These are phyloP conservation scores for Neopestalotiopsis sp. DNA, from an alignment of 2,329 filamentous ascomycete genomes.

Conservation along the genomic window DNA sequence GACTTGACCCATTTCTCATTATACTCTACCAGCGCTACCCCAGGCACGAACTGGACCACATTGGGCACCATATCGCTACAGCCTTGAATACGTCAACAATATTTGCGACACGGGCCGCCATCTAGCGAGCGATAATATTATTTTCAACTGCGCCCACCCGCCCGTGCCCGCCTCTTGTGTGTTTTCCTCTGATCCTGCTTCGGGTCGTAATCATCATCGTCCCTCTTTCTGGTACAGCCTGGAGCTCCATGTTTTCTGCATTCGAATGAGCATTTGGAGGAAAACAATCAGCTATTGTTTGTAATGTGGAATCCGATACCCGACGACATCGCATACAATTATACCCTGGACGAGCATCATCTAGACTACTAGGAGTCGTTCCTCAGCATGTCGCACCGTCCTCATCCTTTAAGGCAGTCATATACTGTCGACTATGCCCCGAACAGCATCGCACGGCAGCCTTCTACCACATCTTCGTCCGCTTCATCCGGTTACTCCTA, in stretches of 20 bases:
- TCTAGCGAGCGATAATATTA: neutral
- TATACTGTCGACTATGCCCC: slow-evolving; percentile 46
- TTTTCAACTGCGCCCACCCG: neutral
- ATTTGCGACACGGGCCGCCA: slow-evolving; percentile 9
- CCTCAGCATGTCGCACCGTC: slow-evolving; percentile 58
- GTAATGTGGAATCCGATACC: slow-evolving; percentile 36
- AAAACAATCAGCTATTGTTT: slow-evolving; percentile 22
- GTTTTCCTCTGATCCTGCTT: slow-evolving; percentile 2
- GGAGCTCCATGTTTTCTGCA: slow-evolving; percentile 2
- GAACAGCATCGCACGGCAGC: slow-evolving; percentile 59
- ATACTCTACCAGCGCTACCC: slow-evolving; percentile 1
- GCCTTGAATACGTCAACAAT: slow-evolving; percentile 2
- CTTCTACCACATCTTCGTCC: slow-evolving; percentile 74
- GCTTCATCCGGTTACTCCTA: slow-evolving; percentile 70
- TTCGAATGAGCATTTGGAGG: neutral
- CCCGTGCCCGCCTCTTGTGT: neutral
- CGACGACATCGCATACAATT: slow-evolving; percentile 26
- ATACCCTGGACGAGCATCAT: slow-evolving; percentile 31
- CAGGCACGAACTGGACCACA: neutral
- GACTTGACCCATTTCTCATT: slow-evolving; percentile 16
- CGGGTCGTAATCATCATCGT: neutral
- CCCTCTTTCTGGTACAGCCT: neutral
- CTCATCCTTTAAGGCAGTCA: slow-evolving; percentile 61
- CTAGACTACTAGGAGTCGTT: slow-evolving; percentile 29
- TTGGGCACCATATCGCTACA: neutral